Conservation (phyloP, 305 asterid species). For the Plantago coronopus region DNA sequence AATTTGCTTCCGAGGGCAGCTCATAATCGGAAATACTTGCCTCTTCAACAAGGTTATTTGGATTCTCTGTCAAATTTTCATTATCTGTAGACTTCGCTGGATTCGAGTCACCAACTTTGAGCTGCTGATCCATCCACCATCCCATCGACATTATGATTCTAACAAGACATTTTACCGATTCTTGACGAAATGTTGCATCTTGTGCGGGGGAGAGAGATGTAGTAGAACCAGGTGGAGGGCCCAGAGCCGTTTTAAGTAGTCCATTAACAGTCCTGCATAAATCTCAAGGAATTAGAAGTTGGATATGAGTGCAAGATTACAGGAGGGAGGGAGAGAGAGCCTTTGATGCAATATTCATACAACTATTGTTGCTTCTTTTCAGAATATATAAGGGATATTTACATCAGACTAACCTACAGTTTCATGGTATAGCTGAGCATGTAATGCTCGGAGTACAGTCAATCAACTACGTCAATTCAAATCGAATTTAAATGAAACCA, state of each 20-base stretch:
- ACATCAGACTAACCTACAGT: neutral
- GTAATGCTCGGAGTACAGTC: neutral
- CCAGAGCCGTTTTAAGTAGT: constrained; percentile 93
- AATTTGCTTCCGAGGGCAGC: constrained; percentile 58
- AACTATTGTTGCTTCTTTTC: constrained; percentile 5
- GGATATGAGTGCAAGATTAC: constrained; percentile 15
- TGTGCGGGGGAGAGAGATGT: constrained; percentile 84
- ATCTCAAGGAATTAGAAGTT: constrained; percentile 41
- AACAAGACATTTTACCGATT: constrained; percentile 91
- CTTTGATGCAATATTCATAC: constrained; percentile 1
- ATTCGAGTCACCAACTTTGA: constrained; percentile 67
- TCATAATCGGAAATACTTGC: constrained; percentile 62
- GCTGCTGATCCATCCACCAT: constrained; percentile 95
- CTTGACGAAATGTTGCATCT: constrained; percentile 88
- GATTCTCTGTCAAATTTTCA: constrained; percentile 53
- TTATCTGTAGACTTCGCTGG: constrained; percentile 45
- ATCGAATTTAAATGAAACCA: neutral
- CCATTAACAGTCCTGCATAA: constrained; percentile 95
- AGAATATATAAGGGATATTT: constrained; percentile 3
- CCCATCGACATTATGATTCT: constrained; percentile 89
- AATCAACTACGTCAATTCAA: neutral
- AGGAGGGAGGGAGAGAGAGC: neutral
- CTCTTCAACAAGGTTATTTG: constrained; percentile 47
- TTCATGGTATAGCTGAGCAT: neutral
- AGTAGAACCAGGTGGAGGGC: constrained; percentile 93